Base-by-base conservation (phyloP, 2,329 filamentous ascomycete genomes). In the Aspergillus tanneri region DNA sequence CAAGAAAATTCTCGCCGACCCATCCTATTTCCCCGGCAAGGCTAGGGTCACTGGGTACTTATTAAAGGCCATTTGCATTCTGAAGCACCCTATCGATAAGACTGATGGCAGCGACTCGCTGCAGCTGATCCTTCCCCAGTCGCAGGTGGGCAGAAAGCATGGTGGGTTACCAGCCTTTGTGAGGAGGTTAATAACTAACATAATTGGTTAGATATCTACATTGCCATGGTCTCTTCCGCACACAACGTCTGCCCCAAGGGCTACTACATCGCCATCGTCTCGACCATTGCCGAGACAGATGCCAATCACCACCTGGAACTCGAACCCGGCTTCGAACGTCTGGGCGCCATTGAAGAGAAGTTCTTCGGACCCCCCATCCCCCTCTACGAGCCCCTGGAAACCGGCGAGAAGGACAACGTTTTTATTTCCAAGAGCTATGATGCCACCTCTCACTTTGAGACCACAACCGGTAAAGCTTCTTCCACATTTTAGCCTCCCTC, bases 351-450 rank as follows among this genome's bases (percentile, higher is more conserved):
- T 55, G 91, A 97, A 76, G 93, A 97, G 81, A 91, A 90, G 72
- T 99, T 97, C 76, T 90, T 96, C 87, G 88, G 90, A 21, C 76
- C 89, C 23, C 89, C 93, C 14, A 96, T 96, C 58, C 91, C 93
- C 44, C 81, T 99, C 53, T 97, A 96, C 72, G 90, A 95, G 74
- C 95, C 93, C 18, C 71, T 92, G 40, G 87, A 89, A 65, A 82
- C 86, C 65, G 93, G 93, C 55, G 79, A 77, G 60, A 87, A 85
- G 61, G 91, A 96, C 77, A 91, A 91, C 73, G 86, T 99, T 71
- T 99, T 90, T 77, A 90, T 99, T 69, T 96, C 90, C 65, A 96
- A 95, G 84, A 96, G 90, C 77, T 99, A 99, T 74, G 95, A 99
- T 66, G 90, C 95, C 44, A 95, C 88, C 56, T 95, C 88, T 71